Evolutionary conservation across 2,329 filamentous ascomycete species (phyloP).

Genomic region (Fusarium fracticaudum): DNA sequence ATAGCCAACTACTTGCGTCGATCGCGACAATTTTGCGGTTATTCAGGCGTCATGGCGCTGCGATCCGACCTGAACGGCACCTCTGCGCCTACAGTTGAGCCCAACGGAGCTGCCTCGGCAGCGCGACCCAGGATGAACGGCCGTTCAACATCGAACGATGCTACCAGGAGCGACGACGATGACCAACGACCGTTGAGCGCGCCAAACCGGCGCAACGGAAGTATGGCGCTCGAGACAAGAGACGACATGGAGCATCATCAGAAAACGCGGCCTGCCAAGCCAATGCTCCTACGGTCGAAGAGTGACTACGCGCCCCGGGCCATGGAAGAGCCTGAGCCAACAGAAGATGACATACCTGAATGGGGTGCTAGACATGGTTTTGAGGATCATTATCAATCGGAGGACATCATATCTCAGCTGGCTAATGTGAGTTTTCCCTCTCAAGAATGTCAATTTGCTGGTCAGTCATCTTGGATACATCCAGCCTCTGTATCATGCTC

Average conservation of each 20-base stretch:
- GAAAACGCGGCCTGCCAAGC: constrained; percentile 55
- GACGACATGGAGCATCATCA: constrained; percentile 50
- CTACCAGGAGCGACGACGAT: constrained; percentile 38
- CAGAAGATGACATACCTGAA: constrained; percentile 59
- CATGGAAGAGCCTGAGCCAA: constrained; percentile 52
- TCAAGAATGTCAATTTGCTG: constrained; percentile 22
- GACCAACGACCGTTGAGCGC: constrained; percentile 58
- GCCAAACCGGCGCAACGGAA: constrained; percentile 54
- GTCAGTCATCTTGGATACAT: constrained; percentile 23
- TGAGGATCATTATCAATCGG: constrained; percentile 90
- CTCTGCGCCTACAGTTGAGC: constrained; percentile 40
- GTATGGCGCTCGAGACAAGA: constrained; percentile 35
- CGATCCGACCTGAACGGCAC: constrained; percentile 47
- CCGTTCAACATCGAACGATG: constrained; percentile 43
- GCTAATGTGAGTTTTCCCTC: constrained; percentile 71
- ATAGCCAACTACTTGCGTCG: constrained; percentile 24
- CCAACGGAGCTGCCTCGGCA: constrained; percentile 37
- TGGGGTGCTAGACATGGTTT: constrained; percentile 83
- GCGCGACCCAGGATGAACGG: constrained; percentile 44
- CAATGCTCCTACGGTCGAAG: constrained; percentile 64
- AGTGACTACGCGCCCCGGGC: constrained; percentile 62
- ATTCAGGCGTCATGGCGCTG: constrained; percentile 45
- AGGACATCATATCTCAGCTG: constrained; percentile 86
- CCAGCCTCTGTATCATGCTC: constrained; percentile 48
- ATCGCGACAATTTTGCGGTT: constrained; percentile 34